Evolutionary conservation across 257 asterid genomes (phyloP), one percentile per base, ranked within the genome.

Genomic region (Verbascum thapsus): DNA sequence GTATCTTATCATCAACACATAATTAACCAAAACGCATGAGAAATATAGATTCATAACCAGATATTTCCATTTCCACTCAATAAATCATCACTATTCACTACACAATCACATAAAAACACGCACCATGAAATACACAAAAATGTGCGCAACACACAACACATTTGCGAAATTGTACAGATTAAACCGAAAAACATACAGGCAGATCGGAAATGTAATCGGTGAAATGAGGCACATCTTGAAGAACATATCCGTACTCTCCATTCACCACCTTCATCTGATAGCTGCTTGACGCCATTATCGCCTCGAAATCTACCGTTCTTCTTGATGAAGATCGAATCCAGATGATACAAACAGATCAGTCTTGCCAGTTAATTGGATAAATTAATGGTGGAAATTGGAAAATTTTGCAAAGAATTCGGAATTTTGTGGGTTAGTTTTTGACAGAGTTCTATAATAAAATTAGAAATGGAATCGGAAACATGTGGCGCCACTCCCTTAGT

Each of bases 151-250:
- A 41, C 71, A 22, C 16, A 10, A 13, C 8, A 19, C 66, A 26
- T 2, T 13, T 47, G 13, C 6, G 3, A 22, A 9, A 10, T 22
- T 10, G 19, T 40, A 47, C 12, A 66, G 13, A 34, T 20, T 9
- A 51, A 13, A 10, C 5, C 9, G 11, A 20, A 66, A 59, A 39
- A 70, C 72, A 12, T 68, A 91, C 96, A 49, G 76, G 72, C 64
- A 88, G 90, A 83, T 91, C 78, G 62, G 95, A 42, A 64, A 88
- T 78, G 83, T 91, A 91, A 74, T 91, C 96, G 50, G 78, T 45
- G 63, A 91, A 57, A 83, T 91, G 96, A 63, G 98, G 98, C 9
- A 91, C 98, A 58, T 91, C 98, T 71, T 91, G 77, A 44, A 91
- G 96, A n/a, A 88, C 78, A 68, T 81, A 91, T 37, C 96, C 96